These are phyloP conservation scores for Vitis riparia DNA, from an alignment of 164 flowering plant species.

Conservation along the genomic window DNA sequence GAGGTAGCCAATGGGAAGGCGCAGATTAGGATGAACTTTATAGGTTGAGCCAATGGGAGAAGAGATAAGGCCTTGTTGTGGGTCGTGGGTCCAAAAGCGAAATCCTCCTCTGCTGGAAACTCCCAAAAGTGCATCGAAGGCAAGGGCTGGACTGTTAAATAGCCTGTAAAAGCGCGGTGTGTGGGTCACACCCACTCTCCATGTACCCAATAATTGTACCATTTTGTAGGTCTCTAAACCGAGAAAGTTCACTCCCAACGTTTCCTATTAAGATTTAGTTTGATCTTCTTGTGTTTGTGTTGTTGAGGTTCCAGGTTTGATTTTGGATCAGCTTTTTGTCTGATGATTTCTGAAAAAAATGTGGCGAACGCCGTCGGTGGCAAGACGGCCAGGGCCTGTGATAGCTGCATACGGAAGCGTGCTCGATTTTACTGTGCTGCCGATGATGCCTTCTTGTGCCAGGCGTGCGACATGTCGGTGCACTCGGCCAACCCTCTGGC, in stretches of 20 bases:
- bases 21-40: conserved; percentile 36
- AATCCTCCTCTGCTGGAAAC: conserved; percentile 11
- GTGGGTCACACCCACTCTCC: conserved; percentile 24
- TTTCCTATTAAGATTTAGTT: conserved; percentile 1
- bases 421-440: conserved; percentile 93
- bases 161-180: conserved; percentile 26
- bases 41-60: conserved; percentile 43
- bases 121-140: conserved; percentile 29
- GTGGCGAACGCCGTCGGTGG: conserved; percentile 70
- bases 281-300: background rate
- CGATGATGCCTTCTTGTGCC: conserved; percentile 91
- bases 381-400: conserved; percentile 81
- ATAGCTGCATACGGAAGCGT: conserved; percentile 58
- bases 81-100: conserved; percentile 61
- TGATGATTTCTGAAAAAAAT: conserved; percentile 37
- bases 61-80: conserved; percentile 59
- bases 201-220: conserved; percentile 13
- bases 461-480: conserved; percentile 67
- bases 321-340: background rate
- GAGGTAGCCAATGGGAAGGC: conserved; percentile 42
- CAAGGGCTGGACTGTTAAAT: background rate
- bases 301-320: background rate
- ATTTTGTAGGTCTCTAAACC: conserved; percentile 8
- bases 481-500: conserved; percentile 87
- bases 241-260: background rate